Conservation (phyloP, 2,329 filamentous ascomycete genomes). For the Exophiala xenobiotica region DNA sequence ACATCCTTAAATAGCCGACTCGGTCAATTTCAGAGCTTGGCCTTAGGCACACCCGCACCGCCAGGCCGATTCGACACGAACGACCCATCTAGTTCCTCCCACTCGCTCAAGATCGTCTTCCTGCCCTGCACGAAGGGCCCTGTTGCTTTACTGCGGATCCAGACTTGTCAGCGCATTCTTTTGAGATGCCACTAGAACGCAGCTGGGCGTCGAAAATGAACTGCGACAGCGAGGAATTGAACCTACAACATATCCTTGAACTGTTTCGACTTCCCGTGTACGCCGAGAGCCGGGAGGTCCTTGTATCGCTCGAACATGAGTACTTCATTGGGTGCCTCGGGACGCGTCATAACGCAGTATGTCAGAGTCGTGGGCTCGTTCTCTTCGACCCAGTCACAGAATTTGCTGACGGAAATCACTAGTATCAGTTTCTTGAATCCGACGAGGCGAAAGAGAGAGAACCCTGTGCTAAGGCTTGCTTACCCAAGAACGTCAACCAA, state of each 20-base stretch:
- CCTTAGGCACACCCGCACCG: slow-evolving; percentile 9
- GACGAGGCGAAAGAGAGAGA: neutral
- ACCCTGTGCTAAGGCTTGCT: neutral
- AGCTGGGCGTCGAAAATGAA: neutral
- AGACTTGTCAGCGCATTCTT: neutral
- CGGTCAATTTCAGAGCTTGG: slow-evolving; percentile 22
- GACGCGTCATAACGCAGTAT: slow-evolving; percentile 23
- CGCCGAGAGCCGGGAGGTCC: slow-evolving; percentile 21
- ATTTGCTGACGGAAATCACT: slow-evolving; percentile 16
- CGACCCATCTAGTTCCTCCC: slow-evolving; percentile 23
- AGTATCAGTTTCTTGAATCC: neutral
- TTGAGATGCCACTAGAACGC: neutral
- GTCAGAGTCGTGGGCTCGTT: slow-evolving; percentile 26
- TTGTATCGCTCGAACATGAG: slow-evolving; percentile 28
- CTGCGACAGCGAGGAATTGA: neutral
- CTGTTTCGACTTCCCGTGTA: slow-evolving; percentile 24
- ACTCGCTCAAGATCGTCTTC: slow-evolving; percentile 26
- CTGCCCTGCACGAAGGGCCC: slow-evolving; percentile 20
- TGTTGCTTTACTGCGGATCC: slow-evolving; percentile 19
- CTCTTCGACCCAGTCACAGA: slow-evolving; percentile 23
- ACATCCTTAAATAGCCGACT: too few species aligned
- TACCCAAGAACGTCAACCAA: slow-evolving; percentile 25
- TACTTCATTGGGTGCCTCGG: slow-evolving; percentile 22
- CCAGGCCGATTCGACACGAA: slow-evolving; percentile 25
- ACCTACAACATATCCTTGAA: slow-evolving; percentile 31